Percentiles rank a stretch among this genome's conserved stretches.
phyloP scores from a whole-genome alignment of 192 early-diverging fungal genomes.

The Backusella luteola region DNA sequence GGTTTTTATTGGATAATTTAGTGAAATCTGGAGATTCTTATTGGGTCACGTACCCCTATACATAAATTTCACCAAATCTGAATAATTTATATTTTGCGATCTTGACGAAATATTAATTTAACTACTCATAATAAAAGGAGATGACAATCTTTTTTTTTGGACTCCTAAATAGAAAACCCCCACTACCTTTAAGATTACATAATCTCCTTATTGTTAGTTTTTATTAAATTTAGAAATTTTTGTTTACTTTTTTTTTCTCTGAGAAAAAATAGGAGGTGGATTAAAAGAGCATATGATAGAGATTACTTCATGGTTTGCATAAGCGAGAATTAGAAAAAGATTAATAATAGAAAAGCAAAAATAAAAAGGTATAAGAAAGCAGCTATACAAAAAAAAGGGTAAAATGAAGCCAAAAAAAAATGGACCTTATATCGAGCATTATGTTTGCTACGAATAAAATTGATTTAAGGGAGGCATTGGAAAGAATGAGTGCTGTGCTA shows the following conservation, averaged over 20 bases:
- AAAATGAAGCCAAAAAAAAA: not conserved
- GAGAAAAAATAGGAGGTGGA: not conserved
- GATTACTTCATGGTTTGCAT: not conserved
- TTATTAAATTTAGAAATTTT: slow-evolving; percentile 1
- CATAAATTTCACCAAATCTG: not conserved
- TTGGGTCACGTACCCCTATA: too few relatives aligned
- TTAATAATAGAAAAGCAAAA: not conserved
- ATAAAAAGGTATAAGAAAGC: not conserved
- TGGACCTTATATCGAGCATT: not conserved
- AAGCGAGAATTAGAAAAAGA: not conserved
- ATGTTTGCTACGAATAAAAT: not conserved
- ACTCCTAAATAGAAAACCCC: not conserved
- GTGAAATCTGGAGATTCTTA: too few relatives aligned
- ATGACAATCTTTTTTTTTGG: not conserved
- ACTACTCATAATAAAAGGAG: not conserved
- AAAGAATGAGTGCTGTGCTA: not conserved
- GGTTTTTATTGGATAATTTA: too few relatives aligned
- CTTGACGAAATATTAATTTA: not conserved
- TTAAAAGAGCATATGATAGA: not conserved
- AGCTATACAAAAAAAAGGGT: not conserved
- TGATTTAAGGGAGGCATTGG: not conserved
- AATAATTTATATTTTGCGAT: not conserved
- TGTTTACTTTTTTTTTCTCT: not conserved
- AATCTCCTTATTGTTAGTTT: slow-evolving; percentile 4
- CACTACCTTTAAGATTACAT: not conserved